phyloP scores from a whole-genome alignment of 257 asterid species.

The Solanum acaule region DNA sequence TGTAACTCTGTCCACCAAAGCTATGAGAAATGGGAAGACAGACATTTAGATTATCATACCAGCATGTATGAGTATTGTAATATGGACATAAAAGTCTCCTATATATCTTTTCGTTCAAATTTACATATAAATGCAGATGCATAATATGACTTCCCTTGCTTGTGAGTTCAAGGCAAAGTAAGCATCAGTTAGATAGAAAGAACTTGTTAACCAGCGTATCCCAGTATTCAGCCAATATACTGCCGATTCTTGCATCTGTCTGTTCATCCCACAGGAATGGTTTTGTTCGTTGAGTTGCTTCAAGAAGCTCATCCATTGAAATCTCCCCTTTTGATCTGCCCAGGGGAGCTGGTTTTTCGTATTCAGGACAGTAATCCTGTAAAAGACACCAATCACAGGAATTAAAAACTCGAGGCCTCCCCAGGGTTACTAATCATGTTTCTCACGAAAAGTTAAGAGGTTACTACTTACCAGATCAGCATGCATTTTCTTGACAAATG shows the following conservation, averaged over 20 bases:
- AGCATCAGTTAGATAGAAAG: conserved; percentile 3
- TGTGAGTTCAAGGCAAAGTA: not conserved
- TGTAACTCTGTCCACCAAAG: not conserved
- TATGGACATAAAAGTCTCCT: not conserved
- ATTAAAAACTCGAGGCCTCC: not conserved
- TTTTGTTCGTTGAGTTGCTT: conserved; percentile 49
- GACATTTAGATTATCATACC: not conserved
- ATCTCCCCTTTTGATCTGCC: conserved; percentile 39
- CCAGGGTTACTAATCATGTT: not conserved
- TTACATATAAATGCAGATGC: not conserved
- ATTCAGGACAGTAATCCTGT: conserved; percentile 39
- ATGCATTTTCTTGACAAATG: conserved; percentile 67
- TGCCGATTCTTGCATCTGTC: conserved; percentile 50
- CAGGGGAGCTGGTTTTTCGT: conserved; percentile 30
- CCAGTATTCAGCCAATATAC: conserved; percentile 22
- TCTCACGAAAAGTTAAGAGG: not conserved
- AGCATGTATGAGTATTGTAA: not conserved
- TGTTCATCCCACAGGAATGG: conserved; percentile 47
- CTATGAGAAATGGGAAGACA: no score
- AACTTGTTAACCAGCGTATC: conserved; percentile 23
- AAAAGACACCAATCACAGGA: not conserved
- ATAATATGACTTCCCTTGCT: not conserved
- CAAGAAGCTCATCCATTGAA: conserved; percentile 41
- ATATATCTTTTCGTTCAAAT: not conserved
- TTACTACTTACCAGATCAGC: conserved; percentile 42